These are phyloP conservation scores for Metschnikowia colocasiae DNA, from an alignment of 805 yeast species.

Conservation along the genomic window DNA sequence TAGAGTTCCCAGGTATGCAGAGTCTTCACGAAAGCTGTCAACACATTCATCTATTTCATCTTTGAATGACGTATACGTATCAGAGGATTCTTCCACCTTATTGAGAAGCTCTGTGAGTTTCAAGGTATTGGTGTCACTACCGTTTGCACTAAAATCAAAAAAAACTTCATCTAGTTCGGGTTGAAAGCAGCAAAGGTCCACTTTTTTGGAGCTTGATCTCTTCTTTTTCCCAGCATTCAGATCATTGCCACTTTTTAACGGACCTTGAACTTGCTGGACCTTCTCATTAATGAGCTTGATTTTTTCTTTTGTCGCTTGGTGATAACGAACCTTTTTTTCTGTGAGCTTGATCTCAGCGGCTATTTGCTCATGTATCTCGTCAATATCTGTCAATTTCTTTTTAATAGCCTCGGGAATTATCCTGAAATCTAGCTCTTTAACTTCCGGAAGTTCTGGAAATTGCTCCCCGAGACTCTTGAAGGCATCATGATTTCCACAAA, in stretches of 20 bases:
- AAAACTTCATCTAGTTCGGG: conserved; percentile 17
- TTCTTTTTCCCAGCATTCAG: conserved; percentile 18
- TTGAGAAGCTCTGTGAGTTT: neutral
- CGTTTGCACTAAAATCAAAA: neutral
- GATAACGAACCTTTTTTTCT: conserved; percentile 19
- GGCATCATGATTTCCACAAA: conserved; percentile 21
- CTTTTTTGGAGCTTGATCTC: conserved; percentile 28
- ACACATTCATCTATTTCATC: conserved; percentile 19
- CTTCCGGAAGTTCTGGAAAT: conserved; percentile 44
- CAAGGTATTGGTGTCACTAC: neutral
- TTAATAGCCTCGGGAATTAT: conserved; percentile 19
- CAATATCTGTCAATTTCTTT: conserved; percentile 17
- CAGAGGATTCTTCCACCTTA: neutral
- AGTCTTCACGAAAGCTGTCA: conserved; percentile 12
- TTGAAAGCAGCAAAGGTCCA: conserved; percentile 56
- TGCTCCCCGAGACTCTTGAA: conserved; percentile 27
- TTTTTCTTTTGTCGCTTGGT: conserved; percentile 33
- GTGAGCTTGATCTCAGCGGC: conserved; percentile 16
- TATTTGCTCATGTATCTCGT: conserved; percentile 10
- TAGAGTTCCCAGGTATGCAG: conserved; percentile 13
- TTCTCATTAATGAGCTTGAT: conserved; percentile 38
- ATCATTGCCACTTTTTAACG: conserved; percentile 10
- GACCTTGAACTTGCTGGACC: conserved; percentile 17
- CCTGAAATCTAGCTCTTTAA: conserved; percentile 20
- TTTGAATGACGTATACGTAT: conserved; percentile 12